A percentile compares a stretch with the other conserved stretches of the same genome.
phyloP scores from a whole-genome alignment of 768 basidiomycete genomes.

The Amanita phalloides region DNA sequence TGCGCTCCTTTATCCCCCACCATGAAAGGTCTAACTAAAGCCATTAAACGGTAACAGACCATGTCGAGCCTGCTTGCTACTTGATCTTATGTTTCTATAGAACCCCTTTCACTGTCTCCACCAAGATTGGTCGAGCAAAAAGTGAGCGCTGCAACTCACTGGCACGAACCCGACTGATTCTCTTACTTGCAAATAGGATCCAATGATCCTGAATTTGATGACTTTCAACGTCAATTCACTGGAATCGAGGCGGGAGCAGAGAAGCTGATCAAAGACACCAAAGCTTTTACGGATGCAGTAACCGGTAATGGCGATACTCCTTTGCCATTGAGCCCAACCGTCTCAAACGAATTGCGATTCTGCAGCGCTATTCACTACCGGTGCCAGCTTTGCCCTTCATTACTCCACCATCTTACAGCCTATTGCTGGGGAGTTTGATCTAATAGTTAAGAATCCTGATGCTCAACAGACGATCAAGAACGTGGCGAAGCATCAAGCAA shows the following conservation, averaged over 20 bases:
- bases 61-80: not conserved
- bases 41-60: slow-evolving; percentile 53
- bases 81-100: slow-evolving; percentile 25
- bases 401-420: slow-evolving; percentile 56
- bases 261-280: slow-evolving; percentile 88
- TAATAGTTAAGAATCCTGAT: slow-evolving; percentile 70
- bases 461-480: slow-evolving; percentile 69
- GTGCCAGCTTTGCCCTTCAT: slow-evolving; percentile 53
- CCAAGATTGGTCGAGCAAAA: slow-evolving; percentile 86
- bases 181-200: slow-evolving; percentile 38
- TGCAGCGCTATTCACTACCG: slow-evolving; percentile 56
- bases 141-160: slow-evolving; percentile 42
- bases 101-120: slow-evolving; percentile 84
- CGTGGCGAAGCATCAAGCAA: slow-evolving; percentile 57
- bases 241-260: slow-evolving; percentile 73
- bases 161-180: not conserved
- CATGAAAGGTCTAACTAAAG: slow-evolving; percentile 84
- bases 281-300: slow-evolving; percentile 77
- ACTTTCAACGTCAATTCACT: slow-evolving; percentile 69
- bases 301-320: slow-evolving; percentile 29
- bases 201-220: slow-evolving; percentile 83
- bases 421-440: slow-evolving; percentile 65
- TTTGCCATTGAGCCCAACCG: not conserved
- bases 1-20: slow-evolving; percentile 7
- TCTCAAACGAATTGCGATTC: not conserved